Percentiles rank a stretch among this genome's conserved stretches.
These are phyloP conservation scores for Talaromyces stipitatus DNA, from an alignment of 495 filamentous ascomycete species.

Conservation along the genomic window DNA sequence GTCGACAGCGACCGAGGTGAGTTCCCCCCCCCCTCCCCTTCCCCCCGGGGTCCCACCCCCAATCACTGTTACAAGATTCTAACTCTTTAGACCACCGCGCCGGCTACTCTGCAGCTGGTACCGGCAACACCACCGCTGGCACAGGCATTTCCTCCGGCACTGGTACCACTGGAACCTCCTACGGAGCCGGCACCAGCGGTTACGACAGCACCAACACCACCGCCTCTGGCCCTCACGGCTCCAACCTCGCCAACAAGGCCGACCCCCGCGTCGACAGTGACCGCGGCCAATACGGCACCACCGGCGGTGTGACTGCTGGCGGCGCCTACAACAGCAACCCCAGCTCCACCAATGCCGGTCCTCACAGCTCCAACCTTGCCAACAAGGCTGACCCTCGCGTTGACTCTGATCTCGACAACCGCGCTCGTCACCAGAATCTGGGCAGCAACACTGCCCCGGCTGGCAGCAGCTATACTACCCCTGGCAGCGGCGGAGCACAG, in stretches of 20 bases:
- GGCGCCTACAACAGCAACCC: conserved; percentile 1
- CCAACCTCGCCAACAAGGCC: conserved; percentile 33
- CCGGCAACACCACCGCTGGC: neutral
- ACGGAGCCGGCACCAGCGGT: neutral
- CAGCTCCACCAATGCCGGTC: conserved; percentile 16
- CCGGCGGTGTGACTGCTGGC: conserved; percentile 2
- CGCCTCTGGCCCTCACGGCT: conserved; percentile 26
- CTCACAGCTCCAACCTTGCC: conserved; percentile 26
- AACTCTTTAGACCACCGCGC: neutral
- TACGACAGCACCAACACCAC: conserved; percentile 3
- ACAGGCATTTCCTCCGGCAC: neutral
- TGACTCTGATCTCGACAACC: conserved; percentile 40
- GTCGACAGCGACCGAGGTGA: conserved; percentile 32
- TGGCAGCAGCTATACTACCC: conserved; percentile 27
- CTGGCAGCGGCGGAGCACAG: conserved; percentile 12
- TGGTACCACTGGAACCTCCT: neutral
- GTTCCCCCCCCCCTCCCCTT: no score
- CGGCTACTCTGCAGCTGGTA: neutral
- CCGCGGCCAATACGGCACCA: conserved; percentile 9
- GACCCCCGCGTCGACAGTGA: conserved; percentile 48
- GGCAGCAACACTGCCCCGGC: conserved; percentile 16
- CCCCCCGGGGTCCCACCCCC: no score
- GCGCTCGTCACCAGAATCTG: conserved; percentile 18
- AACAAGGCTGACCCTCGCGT: conserved; percentile 47
- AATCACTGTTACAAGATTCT: no score